Conservation (phyloP, 192 early-diverging fungal species). For the Dimargaris xerosporica region DNA sequence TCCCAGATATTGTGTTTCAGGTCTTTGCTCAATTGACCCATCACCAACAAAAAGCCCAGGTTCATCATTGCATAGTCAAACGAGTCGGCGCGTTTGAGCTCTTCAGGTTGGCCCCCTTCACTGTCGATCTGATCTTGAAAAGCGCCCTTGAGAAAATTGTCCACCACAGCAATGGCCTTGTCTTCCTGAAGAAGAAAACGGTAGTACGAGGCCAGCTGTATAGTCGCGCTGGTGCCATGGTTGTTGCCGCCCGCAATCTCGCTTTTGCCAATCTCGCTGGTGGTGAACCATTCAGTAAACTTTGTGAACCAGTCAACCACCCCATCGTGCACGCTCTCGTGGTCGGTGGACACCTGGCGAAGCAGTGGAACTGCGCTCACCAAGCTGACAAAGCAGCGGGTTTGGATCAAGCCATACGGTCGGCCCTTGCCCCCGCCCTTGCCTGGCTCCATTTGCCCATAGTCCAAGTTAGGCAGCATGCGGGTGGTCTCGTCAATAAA, state of each 20-base stretch:
- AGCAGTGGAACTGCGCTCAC: background rate
- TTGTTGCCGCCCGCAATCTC: background rate
- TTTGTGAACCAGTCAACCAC: background rate
- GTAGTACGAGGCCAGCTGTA: slow-evolving; percentile 5
- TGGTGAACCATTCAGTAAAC: background rate
- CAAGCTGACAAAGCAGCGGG: slow-evolving; percentile 3
- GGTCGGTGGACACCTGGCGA: background rate
- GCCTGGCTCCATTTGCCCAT: slow-evolving; percentile 1
- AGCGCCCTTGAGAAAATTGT: background rate
- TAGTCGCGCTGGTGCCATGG: background rate
- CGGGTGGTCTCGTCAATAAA: background rate
- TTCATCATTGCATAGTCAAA: slow-evolving; percentile 8
- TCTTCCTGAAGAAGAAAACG: no score
- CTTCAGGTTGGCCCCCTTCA: background rate
- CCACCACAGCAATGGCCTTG: background rate
- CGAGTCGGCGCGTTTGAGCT: background rate
- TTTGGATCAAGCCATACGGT: background rate
- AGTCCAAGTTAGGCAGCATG: slow-evolving; percentile 9
- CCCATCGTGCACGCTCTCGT: background rate
- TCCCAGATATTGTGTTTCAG: background rate
- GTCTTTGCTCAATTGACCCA: background rate
- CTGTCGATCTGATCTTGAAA: background rate
- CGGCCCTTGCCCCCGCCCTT: background rate
- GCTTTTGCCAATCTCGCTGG: background rate
- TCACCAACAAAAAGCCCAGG: background rate